Evolutionary conservation across 441 rosid genomes (phyloP), one percentile per base, ranked within the genome.

Genomic region (Hypseocharis bilobata): DNA sequence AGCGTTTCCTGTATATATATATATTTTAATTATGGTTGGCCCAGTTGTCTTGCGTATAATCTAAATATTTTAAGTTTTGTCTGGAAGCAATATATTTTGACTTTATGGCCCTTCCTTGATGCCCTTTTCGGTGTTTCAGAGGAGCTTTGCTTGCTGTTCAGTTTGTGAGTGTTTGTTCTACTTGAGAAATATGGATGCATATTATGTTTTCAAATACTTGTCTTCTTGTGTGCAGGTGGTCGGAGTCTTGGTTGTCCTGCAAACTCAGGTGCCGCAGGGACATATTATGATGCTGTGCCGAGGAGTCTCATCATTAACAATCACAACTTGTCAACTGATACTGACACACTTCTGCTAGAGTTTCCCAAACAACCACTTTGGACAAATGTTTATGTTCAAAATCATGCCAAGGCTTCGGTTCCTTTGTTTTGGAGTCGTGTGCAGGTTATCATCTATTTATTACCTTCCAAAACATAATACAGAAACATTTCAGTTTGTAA

Each of bases 381-480:
- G 98, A 92, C 98, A 59, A 94, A 94, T 81, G 86, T 91, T 74
- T 88, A 91, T 77, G 72, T 94, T 68, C 88, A 78, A 65, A 93
- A 94, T 81, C 72, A 58, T 79, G 98, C 97, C 2, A 88, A 95
- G 78, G 99, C 99, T 63, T 75, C 93, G 64, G 92, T 93, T 76
- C 99, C 99, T 38, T 74, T 94, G 84, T 84, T 89, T 59, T 94
- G 99, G 99, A 91, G 98, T 64, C 97, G 99, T 75, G 99, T 94
- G 64, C 99, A 94, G 98, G 99, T 91, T 68, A 73, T 77, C 69
- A 66, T 58, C 42, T 59, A 4, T 28, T 56, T 32, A n/a, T n/a
- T n/a, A n/a, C n/a, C n/a, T n/a, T n/a, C n/a, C n/a, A n/a, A n/a
- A n/a, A n/a, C n/a, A n/a, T n/a, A n/a, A n/a, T n/a, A n/a, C n/a